Conservation (phyloP, 495 filamentous ascomycete species). For the Aspergillus asperescens region DNA sequence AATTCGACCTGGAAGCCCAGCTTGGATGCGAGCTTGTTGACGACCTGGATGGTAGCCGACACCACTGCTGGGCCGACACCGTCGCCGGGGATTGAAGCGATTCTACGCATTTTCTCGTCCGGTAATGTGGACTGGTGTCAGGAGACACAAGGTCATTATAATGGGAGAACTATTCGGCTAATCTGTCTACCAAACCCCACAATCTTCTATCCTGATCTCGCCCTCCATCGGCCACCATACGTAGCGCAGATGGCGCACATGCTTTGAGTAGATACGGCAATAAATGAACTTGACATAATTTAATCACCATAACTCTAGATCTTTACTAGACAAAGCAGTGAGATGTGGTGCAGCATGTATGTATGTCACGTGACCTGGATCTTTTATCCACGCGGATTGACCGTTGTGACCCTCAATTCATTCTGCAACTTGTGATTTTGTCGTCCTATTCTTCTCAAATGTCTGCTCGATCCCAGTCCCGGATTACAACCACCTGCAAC, state of each 20-base stretch:
- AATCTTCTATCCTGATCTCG: slow-evolving; percentile 15
- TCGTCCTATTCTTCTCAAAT: slow-evolving; percentile 10
- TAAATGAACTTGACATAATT: no score
- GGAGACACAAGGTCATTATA: not conserved
- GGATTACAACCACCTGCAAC: slow-evolving; percentile 37
- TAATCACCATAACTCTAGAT: no score
- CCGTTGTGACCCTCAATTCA: not conserved
- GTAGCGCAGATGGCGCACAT: no score
- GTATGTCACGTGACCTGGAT: no score
- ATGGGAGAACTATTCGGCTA: slow-evolving; percentile 8
- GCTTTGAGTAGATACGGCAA: no score
- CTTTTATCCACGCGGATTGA: no score
- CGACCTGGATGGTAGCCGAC: slow-evolving; percentile 41
- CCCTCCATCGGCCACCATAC: no score
- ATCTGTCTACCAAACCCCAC: slow-evolving; percentile 5
- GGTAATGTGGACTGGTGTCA: not conserved
- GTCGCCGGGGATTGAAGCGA: slow-evolving; percentile 50
- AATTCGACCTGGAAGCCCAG: slow-evolving; percentile 46
- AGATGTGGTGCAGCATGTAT: no score
- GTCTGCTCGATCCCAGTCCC: slow-evolving; percentile 18
- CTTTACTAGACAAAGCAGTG: no score
- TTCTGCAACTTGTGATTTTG: not conserved
- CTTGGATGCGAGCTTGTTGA: slow-evolving; percentile 38
- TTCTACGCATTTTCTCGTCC: slow-evolving; percentile 29
- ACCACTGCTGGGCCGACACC: slow-evolving; percentile 52